Conservation (phyloP, 805 yeast genomes). For the Candida sakaeoensis region DNA sequence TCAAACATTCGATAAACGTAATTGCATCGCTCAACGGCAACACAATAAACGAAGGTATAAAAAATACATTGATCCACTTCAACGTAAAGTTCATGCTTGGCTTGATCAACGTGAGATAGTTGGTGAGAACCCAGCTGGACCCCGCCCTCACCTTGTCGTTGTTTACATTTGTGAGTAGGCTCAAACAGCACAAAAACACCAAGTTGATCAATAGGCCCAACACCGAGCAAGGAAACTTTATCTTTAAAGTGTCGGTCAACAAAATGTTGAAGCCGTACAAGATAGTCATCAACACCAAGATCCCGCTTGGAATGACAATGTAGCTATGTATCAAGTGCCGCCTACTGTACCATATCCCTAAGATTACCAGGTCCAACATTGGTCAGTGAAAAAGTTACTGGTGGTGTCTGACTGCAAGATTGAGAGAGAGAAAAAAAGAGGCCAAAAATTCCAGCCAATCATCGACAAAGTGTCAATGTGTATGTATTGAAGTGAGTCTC, state of each 20-base stretch:
- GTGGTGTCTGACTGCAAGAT: no score
- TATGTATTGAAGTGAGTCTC: no score
- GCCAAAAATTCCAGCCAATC: no score
- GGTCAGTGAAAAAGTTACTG: neutral
- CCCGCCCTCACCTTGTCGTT: constrained; percentile 12
- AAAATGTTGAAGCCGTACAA: constrained; percentile 53
- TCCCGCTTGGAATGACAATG: constrained; percentile 47
- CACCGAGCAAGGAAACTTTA: constrained; percentile 68
- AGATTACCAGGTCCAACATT: constrained; percentile 10
- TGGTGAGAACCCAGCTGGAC: constrained; percentile 20
- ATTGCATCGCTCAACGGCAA: constrained; percentile 67
- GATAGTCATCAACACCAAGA: constrained; percentile 39
- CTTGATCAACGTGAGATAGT: constrained; percentile 40
- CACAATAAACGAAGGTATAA: constrained; percentile 73
- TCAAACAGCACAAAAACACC: constrained; percentile 38
- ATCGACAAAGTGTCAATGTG: neutral
- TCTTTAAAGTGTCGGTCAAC: constrained; percentile 38
- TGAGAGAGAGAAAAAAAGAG: no score
- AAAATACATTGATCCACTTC: constrained; percentile 75
- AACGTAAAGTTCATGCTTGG: constrained; percentile 67
- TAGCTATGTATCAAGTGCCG: constrained; percentile 40
- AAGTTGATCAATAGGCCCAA: constrained; percentile 63
- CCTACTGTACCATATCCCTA: constrained; percentile 32
- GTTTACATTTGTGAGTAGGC: constrained; percentile 17
- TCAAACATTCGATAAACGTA: constrained; percentile 62